A percentile compares a stretch with the other conserved stretches of the same genome.
Conservation (phyloP, 2,329 filamentous ascomycete genomes). For the Aciculosporium take region DNA sequence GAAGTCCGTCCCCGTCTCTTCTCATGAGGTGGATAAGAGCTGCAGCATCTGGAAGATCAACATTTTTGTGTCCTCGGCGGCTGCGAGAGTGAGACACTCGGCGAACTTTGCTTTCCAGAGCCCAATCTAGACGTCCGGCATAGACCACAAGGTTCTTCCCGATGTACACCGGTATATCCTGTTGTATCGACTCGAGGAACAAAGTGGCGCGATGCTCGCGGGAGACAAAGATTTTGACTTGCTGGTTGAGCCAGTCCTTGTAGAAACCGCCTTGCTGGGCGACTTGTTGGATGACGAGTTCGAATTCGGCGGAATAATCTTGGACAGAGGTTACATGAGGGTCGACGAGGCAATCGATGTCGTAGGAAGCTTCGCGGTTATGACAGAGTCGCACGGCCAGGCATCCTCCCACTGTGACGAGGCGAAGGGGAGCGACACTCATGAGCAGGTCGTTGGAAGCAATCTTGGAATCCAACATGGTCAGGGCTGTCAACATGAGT, state of each 20-base stretch:
- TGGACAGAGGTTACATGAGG: slow-evolving; percentile 12
- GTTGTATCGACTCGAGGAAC: slow-evolving; percentile 13
- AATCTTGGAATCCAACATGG: slow-evolving; percentile 12
- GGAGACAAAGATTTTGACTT: slow-evolving; percentile 11
- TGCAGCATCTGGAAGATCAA: slow-evolving; percentile 9
- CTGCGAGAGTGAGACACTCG: slow-evolving; percentile 9
- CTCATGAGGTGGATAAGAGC: slow-evolving; percentile 8
- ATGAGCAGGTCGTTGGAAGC: slow-evolving; percentile 13
- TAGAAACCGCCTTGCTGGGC: slow-evolving; percentile 2
- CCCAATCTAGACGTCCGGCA: slow-evolving; percentile 13
- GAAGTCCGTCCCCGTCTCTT: slow-evolving; percentile 1
- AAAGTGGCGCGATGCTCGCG: slow-evolving; percentile 8
- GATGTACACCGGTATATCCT: slow-evolving; percentile 11
- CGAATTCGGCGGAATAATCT: slow-evolving; percentile 11
- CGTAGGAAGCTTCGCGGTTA: slow-evolving; percentile 10
- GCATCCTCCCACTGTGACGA: slow-evolving; percentile 13
- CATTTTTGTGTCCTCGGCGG: slow-evolving; percentile 1
- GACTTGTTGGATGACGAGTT: slow-evolving; percentile 7
- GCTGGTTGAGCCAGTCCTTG: slow-evolving; percentile 13
- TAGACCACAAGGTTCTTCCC: slow-evolving; percentile 13
- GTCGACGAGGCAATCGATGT: slow-evolving; percentile 14
- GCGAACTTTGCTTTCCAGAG: slow-evolving; percentile 14
- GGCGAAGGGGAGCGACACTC: slow-evolving; percentile 14
- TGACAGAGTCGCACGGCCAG: slow-evolving; percentile 12
- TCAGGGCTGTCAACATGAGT: slow-evolving; percentile 7